Percentiles rank a stretch among this genome's conserved stretches.
These are phyloP conservation scores for Vitis vinifera DNA, from an alignment of 164 flowering plant genomes.

Conservation along the genomic window DNA sequence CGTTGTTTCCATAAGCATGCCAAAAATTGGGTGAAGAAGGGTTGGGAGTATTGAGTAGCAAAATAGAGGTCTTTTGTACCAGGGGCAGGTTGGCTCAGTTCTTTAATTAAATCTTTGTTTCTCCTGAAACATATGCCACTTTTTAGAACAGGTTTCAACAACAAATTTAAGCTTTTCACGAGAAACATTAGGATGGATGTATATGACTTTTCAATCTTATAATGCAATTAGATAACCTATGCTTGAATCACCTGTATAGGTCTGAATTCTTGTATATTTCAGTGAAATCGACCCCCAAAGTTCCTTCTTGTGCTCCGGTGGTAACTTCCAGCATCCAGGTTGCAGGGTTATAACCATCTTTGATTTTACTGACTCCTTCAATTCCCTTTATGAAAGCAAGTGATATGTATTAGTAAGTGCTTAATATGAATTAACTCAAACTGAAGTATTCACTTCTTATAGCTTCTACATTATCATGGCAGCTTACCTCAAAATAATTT, in stretches of 20 bases:
- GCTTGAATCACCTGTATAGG: constrained; percentile 20
- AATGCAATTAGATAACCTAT: too few relatives aligned
- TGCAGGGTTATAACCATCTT: constrained; percentile 43
- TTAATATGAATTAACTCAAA: too few relatives aligned
- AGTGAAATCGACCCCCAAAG: constrained; percentile 23
- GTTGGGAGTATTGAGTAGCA: constrained; percentile 48
- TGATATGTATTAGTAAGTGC: background rate
- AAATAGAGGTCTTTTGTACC: constrained; percentile 39
- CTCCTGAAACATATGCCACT: constrained; percentile 24
- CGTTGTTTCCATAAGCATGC: constrained; percentile 75
- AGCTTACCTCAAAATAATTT: constrained; percentile 54
- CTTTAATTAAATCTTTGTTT: constrained; percentile 34
- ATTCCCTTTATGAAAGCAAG: constrained; percentile 9
- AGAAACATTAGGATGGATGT: too few relatives aligned
- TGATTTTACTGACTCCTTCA: constrained; percentile 10
- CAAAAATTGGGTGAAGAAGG: constrained; percentile 37
- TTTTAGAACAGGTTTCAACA: background rate
- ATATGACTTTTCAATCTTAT: too few relatives aligned
- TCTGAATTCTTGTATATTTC: constrained; percentile 21
- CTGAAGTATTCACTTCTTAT: too few relatives aligned
- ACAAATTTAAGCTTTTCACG: too few relatives aligned
- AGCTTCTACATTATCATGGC: background rate
- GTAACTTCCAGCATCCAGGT: constrained; percentile 47
- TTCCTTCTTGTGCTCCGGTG: constrained; percentile 10
- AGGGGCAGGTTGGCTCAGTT: constrained; percentile 30